Evolutionary conservation across 176 grass and related monocot species (phyloP), one percentile per base, ranked within the genome.

Genomic region (Cocos nucifera): DNA sequence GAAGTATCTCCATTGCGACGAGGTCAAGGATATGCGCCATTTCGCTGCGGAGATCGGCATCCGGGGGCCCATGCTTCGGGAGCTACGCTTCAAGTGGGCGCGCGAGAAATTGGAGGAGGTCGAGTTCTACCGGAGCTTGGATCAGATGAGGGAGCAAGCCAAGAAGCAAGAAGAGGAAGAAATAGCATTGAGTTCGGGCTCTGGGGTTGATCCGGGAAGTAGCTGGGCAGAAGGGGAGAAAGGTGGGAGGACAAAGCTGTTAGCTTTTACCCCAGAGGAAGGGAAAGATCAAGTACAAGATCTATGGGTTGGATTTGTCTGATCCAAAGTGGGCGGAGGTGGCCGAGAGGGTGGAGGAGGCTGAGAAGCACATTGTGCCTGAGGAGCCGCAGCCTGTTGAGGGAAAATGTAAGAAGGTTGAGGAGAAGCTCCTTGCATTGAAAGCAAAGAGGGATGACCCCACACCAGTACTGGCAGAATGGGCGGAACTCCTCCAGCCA

Each of bases 71-170:
- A 78, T 88, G 69, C 92, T 97, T 28, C 77, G 92, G 24, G 92
- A 97, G 75, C 75, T 97, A 44, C 92, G 87, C 17, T 97, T 97
- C 75, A 97, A 97, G 66, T 97, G 92, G 92, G 87, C 92, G 7
- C 78, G 87, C 51, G 87, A 90, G 22, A 97, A 97, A 72, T 75
- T 82, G 4, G 87, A 91, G 16, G 92, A 97, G 77, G 84, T 87
- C 54, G 76, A 91, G 51, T 97, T 88, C 78, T 97, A 91, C 69
- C 63, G 73, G 14, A 50, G 72, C 51, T 78, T 97, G 23, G 87
- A 88, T 61, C 62, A 19, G 17, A 97, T 78, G 75, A 72, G 18
- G 19, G 69, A 76, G 15, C 50, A 82, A 32, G 92, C 74, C 19
- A 62, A 76, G 55, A n/a, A 56, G 4, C 51, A 68, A n/a, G 64